These are phyloP conservation scores for Suhomyces guaymorum DNA, from an alignment of 1,139 yeast genomes.

Conservation along the genomic window DNA sequence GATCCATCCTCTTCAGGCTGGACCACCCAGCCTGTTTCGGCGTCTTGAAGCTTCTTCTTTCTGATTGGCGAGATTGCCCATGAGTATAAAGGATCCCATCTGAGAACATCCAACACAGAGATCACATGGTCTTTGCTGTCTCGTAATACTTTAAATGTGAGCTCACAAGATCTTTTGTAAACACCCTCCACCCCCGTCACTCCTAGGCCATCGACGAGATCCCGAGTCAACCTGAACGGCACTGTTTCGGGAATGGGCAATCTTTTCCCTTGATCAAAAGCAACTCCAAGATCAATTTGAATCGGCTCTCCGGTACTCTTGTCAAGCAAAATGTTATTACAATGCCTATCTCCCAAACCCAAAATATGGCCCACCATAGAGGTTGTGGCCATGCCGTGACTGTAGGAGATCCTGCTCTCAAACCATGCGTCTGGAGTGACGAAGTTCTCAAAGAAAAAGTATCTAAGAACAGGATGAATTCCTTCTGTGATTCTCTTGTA, in stretches of 20 bases:
- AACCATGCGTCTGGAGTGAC: constrained; percentile 74
- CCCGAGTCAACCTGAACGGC: constrained; percentile 89
- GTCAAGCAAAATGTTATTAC: constrained; percentile 87
- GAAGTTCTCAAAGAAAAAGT: constrained; percentile 72
- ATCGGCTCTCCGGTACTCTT: constrained; percentile 81
- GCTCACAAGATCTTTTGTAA: constrained; percentile 71
- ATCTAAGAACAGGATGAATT: constrained; percentile 66
- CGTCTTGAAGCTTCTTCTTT: constrained; percentile 56
- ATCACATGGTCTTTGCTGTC: constrained; percentile 66
- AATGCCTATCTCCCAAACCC: constrained; percentile 94
- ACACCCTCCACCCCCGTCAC: constrained; percentile 77
- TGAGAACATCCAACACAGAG: constrained; percentile 80
- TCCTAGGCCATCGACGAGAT: constrained; percentile 92
- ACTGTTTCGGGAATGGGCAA: constrained; percentile 89
- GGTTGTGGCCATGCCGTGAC: constrained; percentile 78
- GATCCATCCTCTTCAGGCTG: constrained; percentile 56
- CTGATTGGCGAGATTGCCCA: constrained; percentile 83
- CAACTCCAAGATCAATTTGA: constrained; percentile 94
- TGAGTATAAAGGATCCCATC: constrained; percentile 89
- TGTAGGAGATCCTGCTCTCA: constrained; percentile 59
- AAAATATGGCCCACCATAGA: constrained; percentile 85
- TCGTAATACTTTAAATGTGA: constrained; percentile 68
- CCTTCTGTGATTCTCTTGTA: constrained; percentile 52
- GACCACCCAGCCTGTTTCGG: constrained; percentile 22
- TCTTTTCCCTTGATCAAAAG: constrained; percentile 87